Percentiles rank a stretch among this genome's conserved stretches.
Evolutionary conservation across 208 protist species (phyloP).

Genomic region (Angomonas ambiguus): DNA sequence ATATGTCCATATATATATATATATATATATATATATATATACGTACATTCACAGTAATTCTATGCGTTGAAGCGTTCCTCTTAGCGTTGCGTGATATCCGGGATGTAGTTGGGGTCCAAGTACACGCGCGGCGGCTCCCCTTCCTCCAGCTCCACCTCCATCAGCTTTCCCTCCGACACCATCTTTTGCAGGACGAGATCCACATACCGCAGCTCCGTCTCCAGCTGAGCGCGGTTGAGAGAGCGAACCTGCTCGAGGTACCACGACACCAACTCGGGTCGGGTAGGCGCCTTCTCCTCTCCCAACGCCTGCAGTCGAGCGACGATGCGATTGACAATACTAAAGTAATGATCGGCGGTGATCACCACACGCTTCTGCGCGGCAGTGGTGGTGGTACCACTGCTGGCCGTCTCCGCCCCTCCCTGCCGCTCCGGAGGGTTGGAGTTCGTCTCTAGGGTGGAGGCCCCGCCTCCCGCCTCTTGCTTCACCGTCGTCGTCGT

Average conservation of each 20-base stretch:
- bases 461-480: background rate
- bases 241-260: slow-evolving; percentile 86
- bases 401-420: background rate
- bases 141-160: slow-evolving; percentile 74
- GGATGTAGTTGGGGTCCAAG: slow-evolving; percentile 86
- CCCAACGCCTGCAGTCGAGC: slow-evolving; percentile 62
- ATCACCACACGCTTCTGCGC: slow-evolving; percentile 40
- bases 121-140: slow-evolving; percentile 63
- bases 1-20: background rate
- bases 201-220: slow-evolving; percentile 74
- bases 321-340: slow-evolving; percentile 79
- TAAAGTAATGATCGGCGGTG: slow-evolving; percentile 81
- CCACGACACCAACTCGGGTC: slow-evolving; percentile 76
- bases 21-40: slow-evolving; percentile 1
- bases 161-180: slow-evolving; percentile 76
- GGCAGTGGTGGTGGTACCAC: background rate
- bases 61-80: background rate
- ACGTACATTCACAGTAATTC: slow-evolving; percentile 4
- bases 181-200: slow-evolving; percentile 75
- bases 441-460: background rate
- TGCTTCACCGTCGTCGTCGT: background rate
- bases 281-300: slow-evolving; percentile 63
- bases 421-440: background rate
- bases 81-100: slow-evolving; percentile 42
- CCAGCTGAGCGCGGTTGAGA: slow-evolving; percentile 68